A percentile compares a stretch with the other conserved stretches of the same genome.
These are phyloP conservation scores for Plasmodium adleri DNA, from an alignment of 169 alveolate genomes.

Conservation along the genomic window DNA sequence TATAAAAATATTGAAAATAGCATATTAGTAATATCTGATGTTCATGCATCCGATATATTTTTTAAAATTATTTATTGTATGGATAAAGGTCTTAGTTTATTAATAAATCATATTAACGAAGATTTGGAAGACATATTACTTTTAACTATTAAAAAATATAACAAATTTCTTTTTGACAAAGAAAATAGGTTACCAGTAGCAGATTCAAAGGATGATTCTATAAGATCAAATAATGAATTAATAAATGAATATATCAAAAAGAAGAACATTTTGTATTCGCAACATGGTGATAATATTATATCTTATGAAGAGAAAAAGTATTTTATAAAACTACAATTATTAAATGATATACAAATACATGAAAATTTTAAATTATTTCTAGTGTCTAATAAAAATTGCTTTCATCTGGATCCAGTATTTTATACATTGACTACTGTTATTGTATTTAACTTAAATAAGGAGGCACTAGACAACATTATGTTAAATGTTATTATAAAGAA, in stretches of 20 bases:
- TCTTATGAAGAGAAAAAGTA: slow-evolving; percentile 35
- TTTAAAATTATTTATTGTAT: slow-evolving; percentile 69
- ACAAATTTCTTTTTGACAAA: slow-evolving; percentile 40
- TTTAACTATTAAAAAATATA: slow-evolving; percentile 61
- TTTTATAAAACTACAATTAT: slow-evolving; percentile 40
- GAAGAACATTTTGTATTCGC: slow-evolving; percentile 13
- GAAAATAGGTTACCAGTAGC: slow-evolving; percentile 6
- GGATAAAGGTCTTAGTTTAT: slow-evolving; percentile 48
- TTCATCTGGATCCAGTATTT: slow-evolving; percentile 31
- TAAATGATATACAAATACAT: slow-evolving; percentile 34
- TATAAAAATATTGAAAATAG: slow-evolving; percentile 25
- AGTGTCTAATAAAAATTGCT: slow-evolving; percentile 69
- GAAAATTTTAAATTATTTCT: slow-evolving; percentile 49
- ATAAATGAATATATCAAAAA: slow-evolving; percentile 40
- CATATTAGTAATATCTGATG: slow-evolving; percentile 23
- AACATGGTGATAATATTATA: neutral
- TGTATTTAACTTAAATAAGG: slow-evolving; percentile 58
- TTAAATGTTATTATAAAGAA: slow-evolving; percentile 59
- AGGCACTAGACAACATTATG: slow-evolving; percentile 45
- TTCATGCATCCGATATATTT: slow-evolving; percentile 42
- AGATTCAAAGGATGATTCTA: slow-evolving; percentile 3
- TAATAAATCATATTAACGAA: slow-evolving; percentile 49
- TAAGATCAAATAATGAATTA: slow-evolving; percentile 10
- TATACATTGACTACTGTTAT: slow-evolving; percentile 52
- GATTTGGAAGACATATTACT: slow-evolving; percentile 59